Conservation (phyloP, 2,329 filamentous ascomycete genomes). For the Pseudophaeomoniella oleicola region DNA sequence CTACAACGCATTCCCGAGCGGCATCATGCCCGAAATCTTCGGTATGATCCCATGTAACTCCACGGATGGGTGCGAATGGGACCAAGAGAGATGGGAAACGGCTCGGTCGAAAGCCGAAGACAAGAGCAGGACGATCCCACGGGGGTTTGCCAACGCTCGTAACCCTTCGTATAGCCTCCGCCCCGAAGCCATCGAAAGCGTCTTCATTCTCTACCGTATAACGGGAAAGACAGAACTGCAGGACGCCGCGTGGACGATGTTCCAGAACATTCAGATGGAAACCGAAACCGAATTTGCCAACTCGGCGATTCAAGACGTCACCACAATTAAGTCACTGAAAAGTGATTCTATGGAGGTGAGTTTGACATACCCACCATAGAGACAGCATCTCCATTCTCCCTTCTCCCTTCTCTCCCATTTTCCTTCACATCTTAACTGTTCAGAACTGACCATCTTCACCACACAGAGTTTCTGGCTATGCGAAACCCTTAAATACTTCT, state of each 20-base stretch:
- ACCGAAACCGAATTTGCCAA: constrained; percentile 6
- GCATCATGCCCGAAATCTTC: constrained; percentile 40
- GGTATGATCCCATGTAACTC: constrained; percentile 26
- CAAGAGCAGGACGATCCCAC: no score
- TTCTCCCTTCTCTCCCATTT: no score
- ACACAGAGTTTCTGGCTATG: constrained; percentile 33
- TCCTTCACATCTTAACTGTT: no score
- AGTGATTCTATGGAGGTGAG: constrained; percentile 9
- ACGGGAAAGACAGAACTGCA: constrained; percentile 33
- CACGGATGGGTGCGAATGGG: constrained; percentile 36
- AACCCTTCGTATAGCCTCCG: constrained; percentile 29
- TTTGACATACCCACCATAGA: no score
- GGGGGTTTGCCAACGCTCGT: background rate
- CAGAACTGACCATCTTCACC: no score
- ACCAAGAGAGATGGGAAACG: constrained; percentile 17
- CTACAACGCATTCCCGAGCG: constrained; percentile 32
- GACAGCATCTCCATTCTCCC: no score
- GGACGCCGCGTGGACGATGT: constrained; percentile 15
- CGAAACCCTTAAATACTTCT: constrained; percentile 30
- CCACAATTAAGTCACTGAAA: constrained; percentile 6
- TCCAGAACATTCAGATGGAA: constrained; percentile 1
- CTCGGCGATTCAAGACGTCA: constrained; percentile 8
- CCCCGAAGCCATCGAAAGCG: constrained; percentile 38
- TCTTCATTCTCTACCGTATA: constrained; percentile 40
- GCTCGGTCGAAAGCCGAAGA: no score